A percentile compares a stretch with the other conserved stretches of the same genome.
phyloP scores from a whole-genome alignment of 75 land plant species.

The Ceratopteris richardii region DNA sequence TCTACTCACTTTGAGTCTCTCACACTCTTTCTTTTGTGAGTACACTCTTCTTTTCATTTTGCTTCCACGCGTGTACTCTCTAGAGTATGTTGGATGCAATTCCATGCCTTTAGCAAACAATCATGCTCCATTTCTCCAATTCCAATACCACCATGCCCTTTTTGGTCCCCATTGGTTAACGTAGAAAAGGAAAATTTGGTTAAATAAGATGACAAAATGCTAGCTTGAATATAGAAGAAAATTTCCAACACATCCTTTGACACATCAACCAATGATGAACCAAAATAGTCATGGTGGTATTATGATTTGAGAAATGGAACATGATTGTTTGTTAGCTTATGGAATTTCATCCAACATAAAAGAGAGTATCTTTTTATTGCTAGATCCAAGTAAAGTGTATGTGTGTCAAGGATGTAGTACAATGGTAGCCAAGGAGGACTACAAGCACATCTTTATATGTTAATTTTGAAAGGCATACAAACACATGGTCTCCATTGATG shows the following conservation, averaged over 20 bases:
- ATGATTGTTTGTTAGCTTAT: constrained; percentile 80
- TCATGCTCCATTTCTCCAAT: too few species aligned
- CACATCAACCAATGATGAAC: constrained; percentile 72
- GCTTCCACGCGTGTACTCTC: too few species aligned
- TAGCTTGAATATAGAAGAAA: constrained; percentile 67
- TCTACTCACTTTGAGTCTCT: too few species aligned
- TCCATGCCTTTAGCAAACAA: too few species aligned
- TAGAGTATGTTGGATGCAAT: too few species aligned
- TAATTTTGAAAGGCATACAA: constrained; percentile 50
- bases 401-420: constrained; percentile 52
- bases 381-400: constrained; percentile 57
- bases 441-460: constrained; percentile 44
- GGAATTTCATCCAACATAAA: constrained; percentile 72
- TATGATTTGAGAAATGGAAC: constrained; percentile 89
- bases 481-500: constrained; percentile 43
- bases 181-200: too few species aligned
- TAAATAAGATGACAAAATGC: constrained; percentile 91
- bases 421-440: constrained; percentile 29
- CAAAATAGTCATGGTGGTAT: constrained; percentile 69
- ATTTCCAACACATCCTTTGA: constrained; percentile 76
- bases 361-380: constrained; percentile 62
- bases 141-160: too few species aligned
- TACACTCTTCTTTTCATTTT: too few species aligned
- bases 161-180: too few species aligned
- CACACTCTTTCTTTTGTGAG: too few species aligned